Conservation (phyloP, 306 rosid species). For the Cercis canadensis region DNA sequence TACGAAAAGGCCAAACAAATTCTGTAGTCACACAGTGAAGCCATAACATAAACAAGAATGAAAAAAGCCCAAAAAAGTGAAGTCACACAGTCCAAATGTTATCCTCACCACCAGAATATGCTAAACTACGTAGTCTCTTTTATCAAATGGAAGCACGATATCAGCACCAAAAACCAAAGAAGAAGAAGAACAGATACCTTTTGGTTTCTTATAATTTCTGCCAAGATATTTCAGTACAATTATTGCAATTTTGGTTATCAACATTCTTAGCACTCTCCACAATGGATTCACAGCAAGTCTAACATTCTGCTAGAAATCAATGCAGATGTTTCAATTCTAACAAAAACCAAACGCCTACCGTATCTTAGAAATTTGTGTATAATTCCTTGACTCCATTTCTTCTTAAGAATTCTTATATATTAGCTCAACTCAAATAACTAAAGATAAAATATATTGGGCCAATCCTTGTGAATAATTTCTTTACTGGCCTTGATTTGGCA, state of each 20-base stretch:
- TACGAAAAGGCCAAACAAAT: too few species aligned
- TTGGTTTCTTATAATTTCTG: too few species aligned
- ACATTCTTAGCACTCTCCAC: too few species aligned
- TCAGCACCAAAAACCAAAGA: not conserved
- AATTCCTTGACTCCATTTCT: not conserved
- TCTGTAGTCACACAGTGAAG: too few species aligned
- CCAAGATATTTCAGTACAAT: not conserved
- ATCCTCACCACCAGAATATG: conserved; percentile 1
- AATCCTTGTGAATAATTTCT: not conserved
- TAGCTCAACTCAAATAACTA: conserved; percentile 6
- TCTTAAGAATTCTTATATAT: not conserved
- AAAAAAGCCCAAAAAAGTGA: not conserved
- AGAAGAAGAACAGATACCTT: not conserved
- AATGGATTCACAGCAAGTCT: too few species aligned
- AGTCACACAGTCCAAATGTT: not conserved
- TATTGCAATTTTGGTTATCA: not conserved
- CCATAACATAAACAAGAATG: not conserved
- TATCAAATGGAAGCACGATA: conserved; percentile 7
- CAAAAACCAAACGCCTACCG: conserved; percentile 14
- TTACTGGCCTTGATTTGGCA: not conserved
- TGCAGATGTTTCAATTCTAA: not conserved
- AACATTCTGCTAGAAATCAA: not conserved
- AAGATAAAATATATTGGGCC: not conserved
- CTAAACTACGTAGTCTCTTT: not conserved
- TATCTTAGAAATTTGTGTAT: not conserved